Conservation (phyloP, 352 stramenopile species). For the Globisporangium nunn region DNA sequence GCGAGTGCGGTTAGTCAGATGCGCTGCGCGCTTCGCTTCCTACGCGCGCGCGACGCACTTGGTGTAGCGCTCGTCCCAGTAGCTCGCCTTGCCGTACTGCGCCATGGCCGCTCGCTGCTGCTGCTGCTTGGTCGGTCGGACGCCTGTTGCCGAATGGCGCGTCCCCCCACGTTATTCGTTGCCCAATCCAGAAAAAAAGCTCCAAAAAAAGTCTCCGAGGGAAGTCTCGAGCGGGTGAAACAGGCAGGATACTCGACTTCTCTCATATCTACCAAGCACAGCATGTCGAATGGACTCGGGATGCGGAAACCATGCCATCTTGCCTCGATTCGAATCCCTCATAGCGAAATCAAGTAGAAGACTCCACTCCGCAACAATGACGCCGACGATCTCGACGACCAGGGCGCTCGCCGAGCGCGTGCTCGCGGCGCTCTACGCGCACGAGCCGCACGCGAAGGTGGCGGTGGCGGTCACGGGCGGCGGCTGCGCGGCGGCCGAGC, state of each 20-base stretch:
- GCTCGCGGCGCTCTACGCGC: conserved; percentile 47
- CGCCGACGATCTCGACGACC: not conserved
- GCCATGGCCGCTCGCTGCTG: conserved; percentile 38
- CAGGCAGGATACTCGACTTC: not conserved
- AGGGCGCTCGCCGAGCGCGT: conserved; percentile 37
- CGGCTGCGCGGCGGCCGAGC: conserved; percentile 30
- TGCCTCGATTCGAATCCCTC: too few species aligned
- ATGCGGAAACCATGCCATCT: not conserved
- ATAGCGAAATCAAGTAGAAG: too few species aligned
- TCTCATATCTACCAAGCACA: too few species aligned
- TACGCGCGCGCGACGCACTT: conserved; percentile 39
- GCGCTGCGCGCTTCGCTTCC: too few species aligned
- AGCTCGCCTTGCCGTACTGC: conserved; percentile 90
- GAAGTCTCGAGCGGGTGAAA: not conserved
- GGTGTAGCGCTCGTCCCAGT: conserved; percentile 94
- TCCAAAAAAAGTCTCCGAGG: not conserved
- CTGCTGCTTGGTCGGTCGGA: not conserved
- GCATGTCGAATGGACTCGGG: not conserved
- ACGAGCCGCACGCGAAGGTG: conserved; percentile 44
- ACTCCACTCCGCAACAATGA: not conserved
- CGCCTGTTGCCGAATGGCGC: conserved; percentile 6
- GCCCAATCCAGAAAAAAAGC: not conserved
- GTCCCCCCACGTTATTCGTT: not conserved
- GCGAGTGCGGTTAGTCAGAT: too few species aligned
- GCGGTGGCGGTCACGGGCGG: conserved; percentile 51